Percentiles rank a stretch among this genome's conserved stretches.
phyloP scores from a whole-genome alignment of 2,329 filamentous ascomycete genomes.

The Aspergillus spinulosporus region DNA sequence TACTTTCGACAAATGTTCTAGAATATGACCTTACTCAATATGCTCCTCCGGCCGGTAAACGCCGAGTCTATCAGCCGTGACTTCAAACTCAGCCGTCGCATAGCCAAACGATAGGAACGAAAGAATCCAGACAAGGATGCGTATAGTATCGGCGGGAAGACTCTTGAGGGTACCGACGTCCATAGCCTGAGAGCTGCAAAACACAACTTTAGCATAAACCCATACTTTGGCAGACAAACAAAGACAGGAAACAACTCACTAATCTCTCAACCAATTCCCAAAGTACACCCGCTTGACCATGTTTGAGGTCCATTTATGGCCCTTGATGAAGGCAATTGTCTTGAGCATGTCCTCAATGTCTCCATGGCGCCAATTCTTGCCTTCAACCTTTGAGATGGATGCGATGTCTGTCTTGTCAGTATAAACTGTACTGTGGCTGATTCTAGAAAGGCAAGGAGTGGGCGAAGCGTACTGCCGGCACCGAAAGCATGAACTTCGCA shows the following conservation, averaged over 20 bases:
- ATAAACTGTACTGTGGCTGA: conserved; percentile 1
- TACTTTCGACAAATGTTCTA: not conserved
- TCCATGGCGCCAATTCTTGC: conserved; percentile 56
- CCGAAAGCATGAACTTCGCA: conserved; percentile 47
- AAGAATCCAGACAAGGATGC: conserved; percentile 77
- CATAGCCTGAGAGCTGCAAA: conserved; percentile 66
- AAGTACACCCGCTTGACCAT: conserved; percentile 78
- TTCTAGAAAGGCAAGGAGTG: not conserved
- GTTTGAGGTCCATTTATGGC: conserved; percentile 82
- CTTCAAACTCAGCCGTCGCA: conserved; percentile 82
- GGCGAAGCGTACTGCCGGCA: conserved; percentile 42
- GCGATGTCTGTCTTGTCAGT: conserved; percentile 42
- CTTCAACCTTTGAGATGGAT: conserved; percentile 52
- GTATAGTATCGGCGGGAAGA: conserved; percentile 74
- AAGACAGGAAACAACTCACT: conserved; percentile 43
- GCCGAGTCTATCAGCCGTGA: conserved; percentile 75
- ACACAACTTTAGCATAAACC: not conserved
- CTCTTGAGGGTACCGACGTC: conserved; percentile 78
- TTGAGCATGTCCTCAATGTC: conserved; percentile 83
- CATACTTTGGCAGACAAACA: not conserved
- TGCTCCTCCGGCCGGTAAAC: conserved; percentile 73
- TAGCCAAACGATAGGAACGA: conserved; percentile 81
- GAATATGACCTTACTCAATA: conserved; percentile 41
- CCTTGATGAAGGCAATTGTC: conserved; percentile 72
- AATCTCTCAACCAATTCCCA: conserved; percentile 84